Percentiles rank a stretch among this genome's conserved stretches.
phyloP scores from a whole-genome alignment of 192 early-diverging fungal genomes.

The Kickxella alabastrina region DNA sequence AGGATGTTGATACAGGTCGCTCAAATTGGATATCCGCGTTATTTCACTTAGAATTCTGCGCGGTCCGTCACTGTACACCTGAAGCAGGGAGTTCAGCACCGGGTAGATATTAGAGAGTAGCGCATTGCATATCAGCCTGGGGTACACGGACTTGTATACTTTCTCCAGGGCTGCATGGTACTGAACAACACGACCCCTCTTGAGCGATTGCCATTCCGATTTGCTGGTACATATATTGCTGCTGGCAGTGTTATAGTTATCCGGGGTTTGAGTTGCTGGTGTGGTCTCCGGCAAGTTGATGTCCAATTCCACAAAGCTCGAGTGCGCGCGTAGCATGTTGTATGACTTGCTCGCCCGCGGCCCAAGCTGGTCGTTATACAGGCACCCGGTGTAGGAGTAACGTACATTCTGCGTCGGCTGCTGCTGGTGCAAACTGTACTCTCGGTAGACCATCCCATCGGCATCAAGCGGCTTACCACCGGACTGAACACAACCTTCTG shows the following conservation, averaged over 20 bases:
- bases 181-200: constrained; percentile 2
- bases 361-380: neutral
- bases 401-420: constrained; percentile 6
- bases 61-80: constrained; percentile 46
- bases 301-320: neutral
- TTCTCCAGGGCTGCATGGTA: constrained; percentile 24
- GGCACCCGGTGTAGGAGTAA: neutral
- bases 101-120: constrained; percentile 34
- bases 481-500: neutral
- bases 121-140: constrained; percentile 16
- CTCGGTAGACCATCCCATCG: constrained; percentile 4
- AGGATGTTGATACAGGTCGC: constrained; percentile 4
- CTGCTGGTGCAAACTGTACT: constrained; percentile 2
- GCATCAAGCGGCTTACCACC: neutral
- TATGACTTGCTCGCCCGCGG: constrained; percentile 24
- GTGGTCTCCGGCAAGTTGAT: neutral
- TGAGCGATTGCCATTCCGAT: constrained; percentile 10
- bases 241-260: neutral
- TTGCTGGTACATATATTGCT: neutral
- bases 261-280: neutral
- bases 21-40: constrained; percentile 13
- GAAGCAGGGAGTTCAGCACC: constrained; percentile 32
- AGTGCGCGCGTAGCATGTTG: constrained; percentile 8
- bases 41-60: constrained; percentile 37
- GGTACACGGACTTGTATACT: constrained; percentile 20